A percentile compares a stretch with the other conserved stretches of the same genome.
Conservation (phyloP, 345 rosid genomes). For the Ceriops zippeliana region DNA sequence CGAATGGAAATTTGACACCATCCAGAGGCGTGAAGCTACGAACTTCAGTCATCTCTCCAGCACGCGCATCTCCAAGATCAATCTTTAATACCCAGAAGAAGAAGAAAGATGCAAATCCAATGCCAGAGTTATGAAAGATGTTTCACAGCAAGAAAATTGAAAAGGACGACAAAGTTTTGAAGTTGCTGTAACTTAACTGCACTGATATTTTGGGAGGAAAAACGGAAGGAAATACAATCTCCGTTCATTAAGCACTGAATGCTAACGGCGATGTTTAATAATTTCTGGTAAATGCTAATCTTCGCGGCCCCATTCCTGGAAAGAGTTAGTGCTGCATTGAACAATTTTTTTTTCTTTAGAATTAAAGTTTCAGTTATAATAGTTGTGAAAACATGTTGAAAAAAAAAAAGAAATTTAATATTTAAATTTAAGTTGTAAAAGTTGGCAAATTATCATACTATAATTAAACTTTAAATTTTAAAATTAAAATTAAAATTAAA, state of each 20-base stretch:
- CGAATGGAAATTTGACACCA: slow-evolving; percentile 36
- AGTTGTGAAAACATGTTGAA: no score
- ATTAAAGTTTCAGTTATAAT: no score
- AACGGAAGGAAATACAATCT: no score
- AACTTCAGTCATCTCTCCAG: slow-evolving; percentile 46
- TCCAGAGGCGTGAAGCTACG: slow-evolving; percentile 33
- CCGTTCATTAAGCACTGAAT: no score
- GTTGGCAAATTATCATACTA: no score
- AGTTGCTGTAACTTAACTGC: background rate
- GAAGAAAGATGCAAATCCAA: slow-evolving; percentile 31
- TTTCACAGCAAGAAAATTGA: background rate
- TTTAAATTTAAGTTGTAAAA: no score
- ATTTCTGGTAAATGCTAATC: slow-evolving; percentile 11
- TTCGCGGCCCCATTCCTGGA: background rate
- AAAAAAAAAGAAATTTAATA: no score
- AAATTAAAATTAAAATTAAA: no score
- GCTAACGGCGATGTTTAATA: background rate
- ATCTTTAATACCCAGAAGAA: slow-evolving; percentile 51
- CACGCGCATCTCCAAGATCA: slow-evolving; percentile 34
- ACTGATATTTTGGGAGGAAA: slow-evolving; percentile 4
- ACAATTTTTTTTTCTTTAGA: no score
- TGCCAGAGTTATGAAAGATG: slow-evolving; percentile 23
- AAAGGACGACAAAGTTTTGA: background rate
- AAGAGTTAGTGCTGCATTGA: no score
- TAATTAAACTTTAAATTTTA: no score